Percentiles rank a stretch among this genome's conserved stretches.
Conservation (phyloP, 2,329 filamentous ascomycete genomes). For the Penicillium occitanis region DNA sequence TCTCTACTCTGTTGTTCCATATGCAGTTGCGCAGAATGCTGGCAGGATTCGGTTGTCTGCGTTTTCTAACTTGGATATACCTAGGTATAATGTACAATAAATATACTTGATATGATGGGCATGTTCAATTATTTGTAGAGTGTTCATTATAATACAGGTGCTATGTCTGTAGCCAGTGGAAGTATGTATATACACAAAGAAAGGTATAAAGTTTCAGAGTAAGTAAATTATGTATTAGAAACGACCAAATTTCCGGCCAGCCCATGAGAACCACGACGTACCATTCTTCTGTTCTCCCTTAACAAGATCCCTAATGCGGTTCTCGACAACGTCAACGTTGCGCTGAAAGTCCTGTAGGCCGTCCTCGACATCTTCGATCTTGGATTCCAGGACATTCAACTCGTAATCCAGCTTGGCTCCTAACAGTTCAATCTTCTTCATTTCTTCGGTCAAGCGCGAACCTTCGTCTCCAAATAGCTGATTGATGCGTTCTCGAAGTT, state of each 20-base stretch:
- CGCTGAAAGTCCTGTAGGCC: conserved; percentile 76
- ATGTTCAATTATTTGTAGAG: not conserved
- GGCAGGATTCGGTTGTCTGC: conserved; percentile 2
- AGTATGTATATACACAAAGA: not conserved
- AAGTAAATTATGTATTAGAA: conserved; percentile 14
- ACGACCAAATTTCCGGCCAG: conserved; percentile 35
- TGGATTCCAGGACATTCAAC: conserved; percentile 73
- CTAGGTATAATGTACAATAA: conserved; percentile 17
- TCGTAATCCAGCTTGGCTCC: conserved; percentile 90
- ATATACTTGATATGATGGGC: conserved; percentile 7
- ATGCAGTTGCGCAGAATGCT: conserved; percentile 6
- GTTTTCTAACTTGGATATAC: not conserved
- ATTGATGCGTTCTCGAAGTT: conserved; percentile 64
- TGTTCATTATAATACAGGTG: not conserved
- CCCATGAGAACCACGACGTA: conserved; percentile 62
- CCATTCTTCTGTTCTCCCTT: conserved; percentile 62
- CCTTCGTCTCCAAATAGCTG: conserved; percentile 70
- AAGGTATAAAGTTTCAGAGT: not conserved
- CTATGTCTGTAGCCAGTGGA: not conserved
- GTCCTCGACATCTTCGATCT: conserved; percentile 83
- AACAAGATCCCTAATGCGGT: conserved; percentile 62
- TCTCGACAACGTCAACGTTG: conserved; percentile 71
- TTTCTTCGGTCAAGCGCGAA: conserved; percentile 64
- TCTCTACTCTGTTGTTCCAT: conserved; percentile 21
- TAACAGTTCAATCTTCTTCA: conserved; percentile 77